These are phyloP conservation scores for Coelastrella sp. DNA, from an alignment of 139 green algal genomes.

Conservation along the genomic window DNA sequence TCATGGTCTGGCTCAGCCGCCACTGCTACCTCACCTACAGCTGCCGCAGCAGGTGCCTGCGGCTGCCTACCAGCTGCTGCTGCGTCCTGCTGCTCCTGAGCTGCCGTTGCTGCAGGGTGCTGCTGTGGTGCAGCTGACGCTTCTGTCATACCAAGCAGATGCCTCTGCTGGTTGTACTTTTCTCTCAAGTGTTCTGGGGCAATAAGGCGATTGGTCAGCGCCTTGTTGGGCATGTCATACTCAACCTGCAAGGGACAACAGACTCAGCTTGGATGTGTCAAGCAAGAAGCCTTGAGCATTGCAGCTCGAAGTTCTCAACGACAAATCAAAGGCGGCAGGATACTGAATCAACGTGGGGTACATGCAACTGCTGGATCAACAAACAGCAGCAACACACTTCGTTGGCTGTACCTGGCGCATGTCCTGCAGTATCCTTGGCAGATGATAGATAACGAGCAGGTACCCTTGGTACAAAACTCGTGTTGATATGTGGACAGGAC, in stretches of 20 bases:
- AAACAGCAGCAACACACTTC: no score
- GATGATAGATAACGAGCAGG: no score
- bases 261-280: no score
- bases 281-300: no score
- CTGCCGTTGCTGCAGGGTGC: background rate
- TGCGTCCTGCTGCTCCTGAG: background rate
- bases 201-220: conserved; percentile 55
- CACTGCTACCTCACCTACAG: background rate
- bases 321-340: no score
- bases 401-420: no score
- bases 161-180: conserved; percentile 17
- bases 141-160: background rate
- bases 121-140: background rate
- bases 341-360: no score
- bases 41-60: background rate
- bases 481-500: background rate
- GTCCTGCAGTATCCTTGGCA: no score
- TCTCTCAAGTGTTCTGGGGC: conserved; percentile 56
- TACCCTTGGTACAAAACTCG: background rate
- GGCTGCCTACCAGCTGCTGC: no score
- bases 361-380: no score
- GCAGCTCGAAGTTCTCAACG: no score
- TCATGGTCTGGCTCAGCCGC: background rate
- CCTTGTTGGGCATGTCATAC: conserved; percentile 45
- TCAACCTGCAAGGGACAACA: no score